Conservation (phyloP, 2,329 filamentous ascomycete species). For the Dothiorella sarmentorum region DNA sequence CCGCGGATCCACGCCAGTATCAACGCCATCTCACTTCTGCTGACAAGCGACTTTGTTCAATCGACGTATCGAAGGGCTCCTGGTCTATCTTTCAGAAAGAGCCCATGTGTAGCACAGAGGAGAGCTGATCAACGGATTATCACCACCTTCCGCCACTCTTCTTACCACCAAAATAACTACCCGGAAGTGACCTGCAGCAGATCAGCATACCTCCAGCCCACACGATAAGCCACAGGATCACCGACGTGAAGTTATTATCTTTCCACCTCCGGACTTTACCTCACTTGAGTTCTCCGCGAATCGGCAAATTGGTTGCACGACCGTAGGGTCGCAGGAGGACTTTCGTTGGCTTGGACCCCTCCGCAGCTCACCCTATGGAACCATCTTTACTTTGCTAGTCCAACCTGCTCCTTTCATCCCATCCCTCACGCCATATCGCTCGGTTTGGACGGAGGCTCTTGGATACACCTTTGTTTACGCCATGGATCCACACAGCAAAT, state of each 20-base stretch:
- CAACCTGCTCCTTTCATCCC: not conserved
- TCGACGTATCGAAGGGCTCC: not conserved
- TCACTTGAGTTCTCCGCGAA: no score
- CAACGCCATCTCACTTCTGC: not conserved
- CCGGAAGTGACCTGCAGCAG: not conserved
- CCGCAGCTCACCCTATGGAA: not conserved
- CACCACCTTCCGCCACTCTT: not conserved
- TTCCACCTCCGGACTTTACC: no score
- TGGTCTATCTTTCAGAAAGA: not conserved
- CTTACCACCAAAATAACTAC: not conserved
- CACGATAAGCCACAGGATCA: not conserved
- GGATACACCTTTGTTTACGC: not conserved
- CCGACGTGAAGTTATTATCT: no score
- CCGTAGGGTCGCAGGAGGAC: no score
- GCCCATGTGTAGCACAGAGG: not conserved
- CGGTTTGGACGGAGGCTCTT: not conserved
- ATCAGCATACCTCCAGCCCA: not conserved
- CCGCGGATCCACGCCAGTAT: not conserved
- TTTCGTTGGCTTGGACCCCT: no score
- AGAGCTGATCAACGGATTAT: not conserved
- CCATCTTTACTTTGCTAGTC: not conserved
- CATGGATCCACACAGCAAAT: constrained; percentile 22
- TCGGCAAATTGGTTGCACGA: no score
- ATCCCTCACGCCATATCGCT: not conserved
- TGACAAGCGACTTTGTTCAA: not conserved